phyloP scores from a whole-genome alignment of 78 protist species.

The Chrysochromulina parva region DNA sequence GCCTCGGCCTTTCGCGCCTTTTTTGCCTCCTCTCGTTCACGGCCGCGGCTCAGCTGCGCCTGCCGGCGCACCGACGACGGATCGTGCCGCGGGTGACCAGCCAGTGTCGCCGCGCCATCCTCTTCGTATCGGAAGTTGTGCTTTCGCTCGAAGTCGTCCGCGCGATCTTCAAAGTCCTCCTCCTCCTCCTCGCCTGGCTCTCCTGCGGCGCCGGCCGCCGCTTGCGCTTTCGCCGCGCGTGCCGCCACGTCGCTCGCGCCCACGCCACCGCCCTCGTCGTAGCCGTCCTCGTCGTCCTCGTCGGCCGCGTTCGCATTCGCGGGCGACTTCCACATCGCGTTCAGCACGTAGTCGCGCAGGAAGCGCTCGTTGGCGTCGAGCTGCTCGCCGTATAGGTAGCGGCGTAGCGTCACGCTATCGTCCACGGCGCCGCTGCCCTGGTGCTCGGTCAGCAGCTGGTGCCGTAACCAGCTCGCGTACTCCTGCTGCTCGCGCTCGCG shows the following conservation, averaged over 20 bases:
- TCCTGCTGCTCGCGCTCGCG: not conserved
- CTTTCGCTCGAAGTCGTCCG: not conserved
- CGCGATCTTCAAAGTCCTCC: not conserved
- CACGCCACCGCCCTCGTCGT: not conserved
- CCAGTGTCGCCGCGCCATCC: not conserved
- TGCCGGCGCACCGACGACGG: not conserved
- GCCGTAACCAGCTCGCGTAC: not conserved
- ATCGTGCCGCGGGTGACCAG: not conserved
- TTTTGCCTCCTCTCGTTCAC: too few relatives aligned
- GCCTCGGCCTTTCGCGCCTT: not conserved
- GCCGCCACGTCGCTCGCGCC: too few relatives aligned
- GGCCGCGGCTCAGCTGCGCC: not conserved
- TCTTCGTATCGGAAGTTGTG: conserved; percentile 13
- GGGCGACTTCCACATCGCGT: not conserved
- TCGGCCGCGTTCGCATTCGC: not conserved
- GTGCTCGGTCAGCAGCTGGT: not conserved
- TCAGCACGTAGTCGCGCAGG: conserved; percentile 10
- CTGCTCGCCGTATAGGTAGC: not conserved
- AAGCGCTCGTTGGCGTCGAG: not conserved
- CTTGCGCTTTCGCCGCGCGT: too few relatives aligned
- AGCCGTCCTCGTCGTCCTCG: not conserved
- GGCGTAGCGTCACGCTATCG: not conserved
- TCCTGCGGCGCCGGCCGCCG: too few relatives aligned
- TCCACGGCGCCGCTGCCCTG: not conserved
- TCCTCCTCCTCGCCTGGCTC: not conserved